Percentiles rank a stretch among this genome's conserved stretches.
Evolutionary conservation across 129 eudicot species (phyloP).

Genomic region (Tagetes patula): DNA sequence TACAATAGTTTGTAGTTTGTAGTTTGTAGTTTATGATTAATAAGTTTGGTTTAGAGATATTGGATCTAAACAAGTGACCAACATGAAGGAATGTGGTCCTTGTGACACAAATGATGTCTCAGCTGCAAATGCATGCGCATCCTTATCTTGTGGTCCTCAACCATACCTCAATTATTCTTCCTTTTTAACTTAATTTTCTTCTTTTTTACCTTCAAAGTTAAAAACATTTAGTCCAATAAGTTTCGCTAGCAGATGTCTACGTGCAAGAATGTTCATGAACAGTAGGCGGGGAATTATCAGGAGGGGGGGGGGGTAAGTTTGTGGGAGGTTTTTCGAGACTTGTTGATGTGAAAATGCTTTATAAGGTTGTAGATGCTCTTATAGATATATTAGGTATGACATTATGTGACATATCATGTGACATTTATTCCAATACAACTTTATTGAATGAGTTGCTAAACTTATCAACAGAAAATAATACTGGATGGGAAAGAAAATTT

Average conservation of each 20-base stretch:
- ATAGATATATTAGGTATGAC: neutral
- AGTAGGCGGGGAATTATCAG: too few species aligned
- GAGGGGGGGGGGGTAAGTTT: too few species aligned
- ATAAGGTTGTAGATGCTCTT: neutral
- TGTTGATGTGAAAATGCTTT: too few species aligned
- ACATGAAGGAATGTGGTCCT: constrained; percentile 30
- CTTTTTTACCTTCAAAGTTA: neutral
- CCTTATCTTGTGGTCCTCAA: constrained; percentile 33
- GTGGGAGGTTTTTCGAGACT: too few species aligned
- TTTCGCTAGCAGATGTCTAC: too few species aligned
- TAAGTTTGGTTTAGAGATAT: neutral
- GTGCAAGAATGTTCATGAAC: too few species aligned
- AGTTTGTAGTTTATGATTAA: neutral
- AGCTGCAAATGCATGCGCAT: constrained; percentile 31
- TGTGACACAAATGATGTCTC: constrained; percentile 10
- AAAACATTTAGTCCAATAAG: neutral
- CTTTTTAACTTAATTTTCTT: neutral
- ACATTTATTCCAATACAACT: constrained; percentile 8
- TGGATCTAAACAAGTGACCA: neutral
- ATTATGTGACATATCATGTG: neutral
- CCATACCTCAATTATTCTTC: constrained; percentile 25
- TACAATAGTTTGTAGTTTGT: too few species aligned
- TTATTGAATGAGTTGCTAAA: neutral
- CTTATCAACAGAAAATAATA: neutral
- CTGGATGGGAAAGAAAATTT: neutral